phyloP scores from a whole-genome alignment of 1,139 yeast genomes.

The Yamadazyma conglobata region DNA sequence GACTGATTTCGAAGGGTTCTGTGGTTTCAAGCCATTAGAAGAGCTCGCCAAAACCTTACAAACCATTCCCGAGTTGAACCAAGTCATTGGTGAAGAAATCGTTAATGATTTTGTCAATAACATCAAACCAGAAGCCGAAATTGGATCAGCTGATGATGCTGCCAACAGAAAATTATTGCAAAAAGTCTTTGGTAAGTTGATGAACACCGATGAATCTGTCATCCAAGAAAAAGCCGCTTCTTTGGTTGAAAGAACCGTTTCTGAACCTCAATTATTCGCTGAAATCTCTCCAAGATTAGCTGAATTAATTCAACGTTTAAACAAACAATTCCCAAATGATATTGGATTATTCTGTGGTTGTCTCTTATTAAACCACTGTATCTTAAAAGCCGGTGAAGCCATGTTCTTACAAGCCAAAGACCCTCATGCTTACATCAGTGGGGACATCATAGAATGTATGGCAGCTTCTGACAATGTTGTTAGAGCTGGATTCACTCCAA shows the following conservation, averaged over 20 bases:
- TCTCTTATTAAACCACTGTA: conserved; percentile 82
- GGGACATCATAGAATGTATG: conserved; percentile 98
- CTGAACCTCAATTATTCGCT: conserved; percentile 48
- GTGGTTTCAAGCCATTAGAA: conserved; percentile 91
- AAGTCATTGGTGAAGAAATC: conserved; percentile 62
- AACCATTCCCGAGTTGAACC: conserved; percentile 71
- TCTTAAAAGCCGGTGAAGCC: conserved; percentile 86
- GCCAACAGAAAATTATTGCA: conserved; percentile 65
- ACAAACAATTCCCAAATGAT: conserved; percentile 88
- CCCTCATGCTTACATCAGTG: conserved; percentile 95
- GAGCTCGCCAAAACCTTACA: conserved; percentile 67
- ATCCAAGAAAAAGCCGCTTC: conserved; percentile 53
- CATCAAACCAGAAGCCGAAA: conserved; percentile 42
- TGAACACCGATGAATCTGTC: conserved; percentile 66
- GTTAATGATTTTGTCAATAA: conserved; percentile 51
- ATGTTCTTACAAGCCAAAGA: conserved; percentile 95
- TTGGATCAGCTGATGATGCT: conserved; percentile 46
- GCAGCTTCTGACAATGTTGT: conserved; percentile 98
- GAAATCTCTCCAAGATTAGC: conserved; percentile 52
- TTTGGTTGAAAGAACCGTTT: conserved; percentile 60
- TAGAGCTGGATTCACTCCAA: conserved; percentile 97
- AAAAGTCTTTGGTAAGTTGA: conserved; percentile 71
- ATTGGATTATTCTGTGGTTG: conserved; percentile 96
- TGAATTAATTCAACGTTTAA: conserved; percentile 67
- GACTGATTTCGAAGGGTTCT: conserved; percentile 93